Percentiles rank a stretch among this genome's conserved stretches.
These are phyloP conservation scores for Pistacia vera DNA, from an alignment of 345 rosid genomes.

Conservation along the genomic window DNA sequence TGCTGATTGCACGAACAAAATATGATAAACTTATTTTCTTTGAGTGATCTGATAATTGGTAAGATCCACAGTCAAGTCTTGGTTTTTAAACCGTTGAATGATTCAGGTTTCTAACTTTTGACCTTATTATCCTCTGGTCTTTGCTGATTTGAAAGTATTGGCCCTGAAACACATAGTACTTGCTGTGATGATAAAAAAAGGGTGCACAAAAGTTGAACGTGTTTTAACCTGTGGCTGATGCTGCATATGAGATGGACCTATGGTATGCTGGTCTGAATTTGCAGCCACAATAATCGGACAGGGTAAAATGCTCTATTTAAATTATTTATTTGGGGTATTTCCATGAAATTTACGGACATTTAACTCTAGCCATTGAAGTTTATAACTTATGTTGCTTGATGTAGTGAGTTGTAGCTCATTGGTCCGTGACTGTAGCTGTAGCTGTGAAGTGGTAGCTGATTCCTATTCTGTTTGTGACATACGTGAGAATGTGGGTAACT, in stretches of 20 bases:
- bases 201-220: slow-evolving; percentile 32
- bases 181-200: slow-evolving; percentile 35
- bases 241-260: slow-evolving; percentile 32
- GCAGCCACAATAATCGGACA: slow-evolving; percentile 20
- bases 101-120: slow-evolving; percentile 32
- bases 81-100: slow-evolving; percentile 29
- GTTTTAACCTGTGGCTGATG: slow-evolving; percentile 35
- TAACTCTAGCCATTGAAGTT: slow-evolving; percentile 19
- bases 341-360: slow-evolving; percentile 12
- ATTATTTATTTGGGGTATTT: slow-evolving; percentile 35
- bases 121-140: slow-evolving; percentile 30
- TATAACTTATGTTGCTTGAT: slow-evolving; percentile 37
- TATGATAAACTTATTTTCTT: slow-evolving; percentile 25
- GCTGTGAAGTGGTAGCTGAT: slow-evolving; percentile 54
- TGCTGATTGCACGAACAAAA: slow-evolving; percentile 32
- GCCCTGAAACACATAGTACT: slow-evolving; percentile 32
- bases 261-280: slow-evolving; percentile 38
- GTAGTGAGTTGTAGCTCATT: slow-evolving; percentile 44
- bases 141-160: slow-evolving; percentile 31
- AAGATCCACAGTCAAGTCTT: slow-evolving; percentile 32
- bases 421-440: slow-evolving; percentile 47
- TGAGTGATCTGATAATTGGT: slow-evolving; percentile 41
- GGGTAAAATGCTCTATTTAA: slow-evolving; percentile 29
- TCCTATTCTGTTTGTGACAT: slow-evolving; percentile 34
- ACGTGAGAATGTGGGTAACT: slow-evolving; percentile 30